Evolutionary conservation across 192 early-diverging fungal species (phyloP).

Genomic region (Dissophora globulifera): DNA sequence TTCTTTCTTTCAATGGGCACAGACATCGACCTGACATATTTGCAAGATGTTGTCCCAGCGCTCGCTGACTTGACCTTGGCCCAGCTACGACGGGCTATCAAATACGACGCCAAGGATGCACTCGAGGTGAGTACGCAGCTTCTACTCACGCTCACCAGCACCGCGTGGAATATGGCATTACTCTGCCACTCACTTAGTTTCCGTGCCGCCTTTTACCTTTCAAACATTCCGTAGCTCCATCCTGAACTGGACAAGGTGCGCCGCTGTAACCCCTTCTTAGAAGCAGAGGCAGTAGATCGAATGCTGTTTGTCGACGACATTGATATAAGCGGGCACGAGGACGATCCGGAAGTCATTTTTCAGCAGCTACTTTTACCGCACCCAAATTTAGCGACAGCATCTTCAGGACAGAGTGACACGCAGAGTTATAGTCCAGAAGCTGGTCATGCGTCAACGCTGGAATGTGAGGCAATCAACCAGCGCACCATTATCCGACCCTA

Average conservation of each 20-base stretch:
- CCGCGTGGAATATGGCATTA: too few relatives aligned
- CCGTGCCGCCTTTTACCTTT: neutral
- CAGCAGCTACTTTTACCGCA: conserved; percentile 31
- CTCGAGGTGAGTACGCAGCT: conserved; percentile 51
- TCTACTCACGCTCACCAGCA: too few relatives aligned
- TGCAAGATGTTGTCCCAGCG: conserved; percentile 16
- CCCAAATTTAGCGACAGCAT: neutral
- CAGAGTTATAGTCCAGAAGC: too few relatives aligned
- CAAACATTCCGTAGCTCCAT: conserved; percentile 15
- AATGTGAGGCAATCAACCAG: conserved; percentile 11
- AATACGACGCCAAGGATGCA: conserved; percentile 40
- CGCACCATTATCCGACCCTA: conserved; percentile 39
- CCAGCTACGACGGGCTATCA: conserved; percentile 45
- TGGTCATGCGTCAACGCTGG: neutral
- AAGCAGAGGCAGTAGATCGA: conserved; percentile 37
- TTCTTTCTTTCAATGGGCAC: neutral
- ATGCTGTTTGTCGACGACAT: conserved; percentile 52
- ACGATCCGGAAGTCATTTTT: conserved; percentile 25
- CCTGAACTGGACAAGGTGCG: conserved; percentile 38
- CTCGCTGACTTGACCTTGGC: conserved; percentile 8
- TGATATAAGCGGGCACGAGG: conserved; percentile 35
- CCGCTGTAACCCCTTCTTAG: conserved; percentile 19
- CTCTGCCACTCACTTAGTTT: too few relatives aligned
- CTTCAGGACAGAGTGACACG: too few relatives aligned
- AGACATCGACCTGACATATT: conserved; percentile 18